Evolutionary conservation across 768 basidiomycete genomes (phyloP), one percentile per base, ranked within the genome.

Genomic region (Hemileccinum rubropunctum): DNA sequence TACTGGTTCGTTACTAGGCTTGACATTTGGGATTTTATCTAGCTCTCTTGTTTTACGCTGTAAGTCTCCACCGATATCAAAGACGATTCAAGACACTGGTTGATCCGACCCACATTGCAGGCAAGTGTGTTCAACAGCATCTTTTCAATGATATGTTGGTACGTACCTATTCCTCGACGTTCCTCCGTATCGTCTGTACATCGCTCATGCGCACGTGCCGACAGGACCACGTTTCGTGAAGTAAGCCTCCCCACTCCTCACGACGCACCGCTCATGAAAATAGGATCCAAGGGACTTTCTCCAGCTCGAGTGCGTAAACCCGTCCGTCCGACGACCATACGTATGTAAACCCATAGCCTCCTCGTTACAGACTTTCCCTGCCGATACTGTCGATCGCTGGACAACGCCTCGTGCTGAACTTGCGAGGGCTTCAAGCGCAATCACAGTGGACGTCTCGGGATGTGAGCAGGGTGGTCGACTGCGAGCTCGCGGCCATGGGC

Each of bases 371-470:
- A n/a, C 17, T 59, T 30, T 51, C 58, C 12, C 15, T 54, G 7
- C 58, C 58, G 3, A 17, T 61, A 2, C 38, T 57, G 36, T 52
- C 57, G 2, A 28, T 59, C 30, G 46, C 49, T 7, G 59, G 59
- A 3, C 59, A 61, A 17, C 50, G 59, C 10, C 50, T 60, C 34
- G 51, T 61, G 17, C 50, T 61, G 33, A 61, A 61, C 40, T 47
- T 61, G 2, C 58, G 58, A 3, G 36, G 49, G 2, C 30, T 58
- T 13, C 47, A 30, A 10, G 28, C 30, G 15, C 42, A 17, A 20
- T 40, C 43, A 9, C 28, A 12, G 28, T 47, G 36, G 36, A 54
- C 56, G 30, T 20, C 38, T 11, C 41, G 49, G 12, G 26, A 48
- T 13, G 43, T 57, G 43, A 51, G 53, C 15, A 35, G 44, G 14